phyloP scores from a whole-genome alignment of 2,329 filamentous ascomycete genomes.

The Teratosphaeria zuluensis region DNA sequence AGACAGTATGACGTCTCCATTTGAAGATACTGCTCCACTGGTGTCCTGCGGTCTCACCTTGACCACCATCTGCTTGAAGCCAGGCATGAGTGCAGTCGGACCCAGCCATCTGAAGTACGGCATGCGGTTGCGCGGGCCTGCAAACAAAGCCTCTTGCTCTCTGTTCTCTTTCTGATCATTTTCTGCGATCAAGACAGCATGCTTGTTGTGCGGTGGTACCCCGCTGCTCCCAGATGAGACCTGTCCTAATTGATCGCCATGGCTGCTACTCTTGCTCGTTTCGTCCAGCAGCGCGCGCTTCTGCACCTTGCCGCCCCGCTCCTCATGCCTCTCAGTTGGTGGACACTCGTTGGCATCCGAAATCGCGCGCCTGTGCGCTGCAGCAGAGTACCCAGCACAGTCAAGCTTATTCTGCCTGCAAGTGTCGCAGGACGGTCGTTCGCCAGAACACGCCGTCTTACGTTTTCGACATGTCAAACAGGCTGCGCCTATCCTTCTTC shows the following conservation, averaged over 20 bases:
- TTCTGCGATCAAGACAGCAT: background rate
- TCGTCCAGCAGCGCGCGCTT: background rate
- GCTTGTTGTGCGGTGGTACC: background rate
- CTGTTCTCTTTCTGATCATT: background rate
- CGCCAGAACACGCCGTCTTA: slow-evolving; percentile 41
- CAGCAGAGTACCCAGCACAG: slow-evolving; percentile 38
- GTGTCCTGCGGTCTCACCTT: slow-evolving; percentile 58
- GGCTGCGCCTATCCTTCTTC: slow-evolving; percentile 63
- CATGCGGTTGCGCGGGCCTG: slow-evolving; percentile 49
- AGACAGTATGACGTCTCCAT: slow-evolving; percentile 26
- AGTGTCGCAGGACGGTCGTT: slow-evolving; percentile 35
- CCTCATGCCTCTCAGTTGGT: background rate
- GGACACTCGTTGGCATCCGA: slow-evolving; percentile 7
- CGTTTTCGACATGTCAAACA: slow-evolving; percentile 41
- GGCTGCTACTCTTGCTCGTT: background rate
- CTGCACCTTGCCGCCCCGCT: background rate
- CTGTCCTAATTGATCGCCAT: background rate
- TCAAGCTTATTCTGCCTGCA: slow-evolving; percentile 40
- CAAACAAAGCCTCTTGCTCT: slow-evolving; percentile 17
- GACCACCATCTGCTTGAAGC: slow-evolving; percentile 87
- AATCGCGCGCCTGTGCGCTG: slow-evolving; percentile 14
- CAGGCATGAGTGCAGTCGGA: slow-evolving; percentile 80
- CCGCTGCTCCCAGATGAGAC: background rate
- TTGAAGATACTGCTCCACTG: slow-evolving; percentile 49
- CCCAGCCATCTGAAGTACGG: slow-evolving; percentile 89